Conservation (phyloP, 106 monocot genomes). For the Xerophyta viscosa region DNA sequence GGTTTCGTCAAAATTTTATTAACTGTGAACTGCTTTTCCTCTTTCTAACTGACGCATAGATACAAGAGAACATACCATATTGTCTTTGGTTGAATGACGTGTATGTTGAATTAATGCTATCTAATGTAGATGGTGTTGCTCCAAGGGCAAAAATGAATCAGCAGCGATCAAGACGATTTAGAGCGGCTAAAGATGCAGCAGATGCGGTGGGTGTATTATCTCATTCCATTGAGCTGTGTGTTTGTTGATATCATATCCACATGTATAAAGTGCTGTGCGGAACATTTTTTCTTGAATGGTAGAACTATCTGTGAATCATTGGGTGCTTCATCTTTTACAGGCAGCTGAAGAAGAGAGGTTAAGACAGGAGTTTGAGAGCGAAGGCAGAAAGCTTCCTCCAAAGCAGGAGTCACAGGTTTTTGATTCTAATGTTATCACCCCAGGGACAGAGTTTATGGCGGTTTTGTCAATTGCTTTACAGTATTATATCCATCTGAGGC, state of each 20-base stretch:
- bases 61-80: too few species aligned
- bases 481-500: constrained; percentile 76
- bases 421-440: constrained; percentile 97
- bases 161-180: constrained; percentile 95
- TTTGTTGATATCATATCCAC: background rate
- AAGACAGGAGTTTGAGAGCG: constrained; percentile 85
- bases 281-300: background rate
- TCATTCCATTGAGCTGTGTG: background rate
- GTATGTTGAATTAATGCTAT: background rate
- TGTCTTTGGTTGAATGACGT: too few species aligned
- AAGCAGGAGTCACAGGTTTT: constrained; percentile 78
- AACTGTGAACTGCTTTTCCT: too few species aligned
- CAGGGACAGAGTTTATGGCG: constrained; percentile 98
- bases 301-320: too few species aligned
- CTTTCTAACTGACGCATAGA: too few species aligned
- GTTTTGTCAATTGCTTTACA: constrained; percentile 78
- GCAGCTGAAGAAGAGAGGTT: constrained; percentile 82
- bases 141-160: constrained; percentile 99
- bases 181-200: constrained; percentile 97
- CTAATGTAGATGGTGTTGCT: constrained; percentile 84
- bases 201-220: constrained; percentile 77
- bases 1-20: too few species aligned
- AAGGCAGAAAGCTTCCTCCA: constrained; percentile 95
- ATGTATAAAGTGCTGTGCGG: too few species aligned
- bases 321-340: constrained; percentile 35